Evolutionary conservation across 805 yeast genomes (phyloP), one percentile per base, ranked within the genome.

Genomic region (Ogataea parapolymorpha): DNA sequence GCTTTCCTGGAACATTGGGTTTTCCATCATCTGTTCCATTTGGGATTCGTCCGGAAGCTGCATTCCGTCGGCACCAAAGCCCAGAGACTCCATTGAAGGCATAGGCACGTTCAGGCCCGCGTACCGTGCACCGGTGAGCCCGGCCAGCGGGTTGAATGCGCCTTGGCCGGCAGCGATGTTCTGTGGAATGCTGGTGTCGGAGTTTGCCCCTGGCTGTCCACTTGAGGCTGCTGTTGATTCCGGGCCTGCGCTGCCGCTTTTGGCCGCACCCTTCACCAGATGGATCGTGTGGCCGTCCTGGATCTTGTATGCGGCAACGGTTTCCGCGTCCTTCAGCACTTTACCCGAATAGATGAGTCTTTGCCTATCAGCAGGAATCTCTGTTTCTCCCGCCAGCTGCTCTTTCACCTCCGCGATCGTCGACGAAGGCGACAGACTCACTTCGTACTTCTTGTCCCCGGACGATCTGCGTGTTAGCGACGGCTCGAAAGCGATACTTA

Each of bases 31-130:
- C 41, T 73, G 70, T 26, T 78, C 68, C 64, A 91, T 59, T 47
- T 85, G 89, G 37, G 83, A 90, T 35, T 86, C 84, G 52, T 79
- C 80, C 10, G 95, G 90, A 54, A 82, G 67, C 33, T 75, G 77
- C 86, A 84, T 77, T 13, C 97, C 98, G 62, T 90, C 97, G 20
- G 96, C 90, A 1, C 96, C 96, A 67, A 91, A 89, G 12, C 65
- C 65, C 17, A 61, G 42, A 15, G 57, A 55, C 42, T 61, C 65
- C 84, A 87, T 76, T 3, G 85, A 74, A 5, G 99, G 98, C 63
- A 93, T 71, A 54, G 88, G 90, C 6, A 89, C 76, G 35, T 70
- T 67, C 54, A 79, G 81, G 1, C 99, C 99, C 2, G 98, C 97
- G 58, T 89, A 93, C 40, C 97, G 78, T 2, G 98, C 98, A 36